These are phyloP conservation scores for Chrysanthemum makinoi DNA, from an alignment of 129 eudicot genomes.

Conservation along the genomic window DNA sequence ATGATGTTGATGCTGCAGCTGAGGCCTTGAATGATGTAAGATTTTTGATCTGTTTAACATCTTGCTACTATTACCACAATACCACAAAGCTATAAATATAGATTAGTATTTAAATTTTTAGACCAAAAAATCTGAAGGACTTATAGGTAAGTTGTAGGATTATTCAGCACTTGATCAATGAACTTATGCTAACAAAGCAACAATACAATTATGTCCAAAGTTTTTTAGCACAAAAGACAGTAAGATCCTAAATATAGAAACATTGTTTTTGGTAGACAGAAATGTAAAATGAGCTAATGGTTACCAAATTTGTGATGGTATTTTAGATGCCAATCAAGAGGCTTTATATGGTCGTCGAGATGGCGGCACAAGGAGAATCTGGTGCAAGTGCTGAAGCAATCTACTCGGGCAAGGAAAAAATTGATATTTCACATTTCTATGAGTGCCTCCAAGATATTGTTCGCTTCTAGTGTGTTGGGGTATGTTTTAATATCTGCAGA, in stretches of 20 bases:
- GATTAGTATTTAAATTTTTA: not conserved
- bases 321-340: conserved; percentile 90
- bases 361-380: conserved; percentile 96
- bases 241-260: not conserved
- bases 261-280: conserved; percentile 7
- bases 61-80: not conserved
- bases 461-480: conserved; percentile 37
- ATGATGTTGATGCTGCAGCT: conserved; percentile 87
- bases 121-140: too few relatives aligned
- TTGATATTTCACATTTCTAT: conserved; percentile 72
- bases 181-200: conserved; percentile 26
- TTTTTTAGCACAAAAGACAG: conserved; percentile 13
- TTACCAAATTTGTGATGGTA: not conserved
- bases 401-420: conserved; percentile 72
- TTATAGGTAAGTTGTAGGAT: too few relatives aligned
- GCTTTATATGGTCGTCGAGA: conserved; percentile 87
- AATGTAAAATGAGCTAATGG: conserved; percentile 20
- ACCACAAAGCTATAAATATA: not conserved
- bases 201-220: not conserved
- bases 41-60: conserved; percentile 6
- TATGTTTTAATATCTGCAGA: not conserved
- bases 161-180: too few relatives aligned
- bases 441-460: conserved; percentile 80
- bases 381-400: conserved; percentile 94
- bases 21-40: conserved; percentile 96